Percentiles rank a stretch among this genome's conserved stretches.
These are phyloP conservation scores for Leccinum incarnatum DNA, from an alignment of 768 basidiomycete species.

Conservation along the genomic window DNA sequence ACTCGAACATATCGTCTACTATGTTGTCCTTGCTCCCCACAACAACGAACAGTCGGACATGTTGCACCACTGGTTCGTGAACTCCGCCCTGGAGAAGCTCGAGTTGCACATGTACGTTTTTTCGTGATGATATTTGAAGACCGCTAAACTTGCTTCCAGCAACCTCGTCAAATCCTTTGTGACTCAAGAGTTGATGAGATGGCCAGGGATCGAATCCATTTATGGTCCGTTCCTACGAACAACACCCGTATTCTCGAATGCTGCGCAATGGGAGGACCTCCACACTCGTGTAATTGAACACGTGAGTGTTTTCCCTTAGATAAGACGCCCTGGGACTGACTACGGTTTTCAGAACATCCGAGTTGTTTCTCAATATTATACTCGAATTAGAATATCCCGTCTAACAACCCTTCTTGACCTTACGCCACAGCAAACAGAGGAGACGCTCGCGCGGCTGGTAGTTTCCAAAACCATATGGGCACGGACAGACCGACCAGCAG, in stretches of 20 bases:
- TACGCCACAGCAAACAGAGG: constrained; percentile 76
- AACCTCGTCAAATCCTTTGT: constrained; percentile 93
- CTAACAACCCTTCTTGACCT: constrained; percentile 88
- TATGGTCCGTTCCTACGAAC: constrained; percentile 82
- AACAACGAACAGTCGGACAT: constrained; percentile 98
- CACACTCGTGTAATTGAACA: constrained; percentile 97
- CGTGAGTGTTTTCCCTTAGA: constrained; percentile 46
- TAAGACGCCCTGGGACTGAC: not conserved
- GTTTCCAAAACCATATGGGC: constrained; percentile 93
- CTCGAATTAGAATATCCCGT: constrained; percentile 81
- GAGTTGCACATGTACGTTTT: constrained; percentile 77
- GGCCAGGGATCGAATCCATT: constrained; percentile 88
- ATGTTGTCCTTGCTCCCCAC: constrained; percentile 89
- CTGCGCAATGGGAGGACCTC: constrained; percentile 90
- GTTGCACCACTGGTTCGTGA: constrained; percentile 80
- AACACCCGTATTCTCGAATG: constrained; percentile 75
- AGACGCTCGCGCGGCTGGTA: constrained; percentile 84
- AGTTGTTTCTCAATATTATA: constrained; percentile 92
- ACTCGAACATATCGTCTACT: constrained; percentile 92
- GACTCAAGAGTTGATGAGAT: constrained; percentile 91
- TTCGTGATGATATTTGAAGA: constrained; percentile 2
- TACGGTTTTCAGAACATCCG: constrained; percentile 76
- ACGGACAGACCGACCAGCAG: constrained; percentile 87
- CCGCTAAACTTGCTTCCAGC: constrained; percentile 40
- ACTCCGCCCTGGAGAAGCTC: constrained; percentile 77